A percentile compares a stretch with the other conserved stretches of the same genome.
These are phyloP conservation scores for Penicillium sp. DNA, from an alignment of 2,329 filamentous ascomycete genomes.

Conservation along the genomic window DNA sequence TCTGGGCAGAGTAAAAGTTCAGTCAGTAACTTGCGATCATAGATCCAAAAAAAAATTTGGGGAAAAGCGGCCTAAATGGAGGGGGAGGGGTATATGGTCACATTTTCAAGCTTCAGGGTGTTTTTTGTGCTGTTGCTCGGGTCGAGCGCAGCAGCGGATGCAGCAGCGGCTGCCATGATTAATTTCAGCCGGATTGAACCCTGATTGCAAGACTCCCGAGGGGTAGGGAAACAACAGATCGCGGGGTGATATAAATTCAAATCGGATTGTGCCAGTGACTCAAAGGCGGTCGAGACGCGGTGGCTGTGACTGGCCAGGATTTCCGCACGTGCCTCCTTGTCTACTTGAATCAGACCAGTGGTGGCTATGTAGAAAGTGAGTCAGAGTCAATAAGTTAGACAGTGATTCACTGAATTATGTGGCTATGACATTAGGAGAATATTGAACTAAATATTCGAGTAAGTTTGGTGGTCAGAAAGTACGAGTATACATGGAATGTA, in stretches of 20 bases:
- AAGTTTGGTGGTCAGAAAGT: not conserved
- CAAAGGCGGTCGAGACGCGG: constrained; percentile 19
- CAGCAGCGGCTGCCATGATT: constrained; percentile 53
- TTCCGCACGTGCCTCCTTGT: constrained; percentile 11
- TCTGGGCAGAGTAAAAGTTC: constrained; percentile 30
- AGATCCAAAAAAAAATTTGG: constrained; percentile 21
- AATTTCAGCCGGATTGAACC: constrained; percentile 29
- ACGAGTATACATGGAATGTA: not conserved
- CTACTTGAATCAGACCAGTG: not conserved
- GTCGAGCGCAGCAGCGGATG: constrained; percentile 62
- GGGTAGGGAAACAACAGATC: constrained; percentile 30
- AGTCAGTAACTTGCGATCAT: constrained; percentile 16
- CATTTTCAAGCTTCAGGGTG: constrained; percentile 70
- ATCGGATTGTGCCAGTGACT: constrained; percentile 26
- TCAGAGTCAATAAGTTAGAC: not conserved
- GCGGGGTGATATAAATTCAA: constrained; percentile 37
- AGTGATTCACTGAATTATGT: not conserved
- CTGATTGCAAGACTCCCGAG: constrained; percentile 34
- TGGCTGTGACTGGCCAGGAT: constrained; percentile 17
- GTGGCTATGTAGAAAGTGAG: not conserved
- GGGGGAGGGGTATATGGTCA: constrained; percentile 36
- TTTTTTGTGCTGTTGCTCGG: constrained; percentile 62
- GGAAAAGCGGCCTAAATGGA: constrained; percentile 25
- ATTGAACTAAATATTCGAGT: no score
- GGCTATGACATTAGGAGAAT: not conserved